Base-by-base conservation (phyloP, 1,284 basidiomycete species). In the Dichomitus squalens region DNA sequence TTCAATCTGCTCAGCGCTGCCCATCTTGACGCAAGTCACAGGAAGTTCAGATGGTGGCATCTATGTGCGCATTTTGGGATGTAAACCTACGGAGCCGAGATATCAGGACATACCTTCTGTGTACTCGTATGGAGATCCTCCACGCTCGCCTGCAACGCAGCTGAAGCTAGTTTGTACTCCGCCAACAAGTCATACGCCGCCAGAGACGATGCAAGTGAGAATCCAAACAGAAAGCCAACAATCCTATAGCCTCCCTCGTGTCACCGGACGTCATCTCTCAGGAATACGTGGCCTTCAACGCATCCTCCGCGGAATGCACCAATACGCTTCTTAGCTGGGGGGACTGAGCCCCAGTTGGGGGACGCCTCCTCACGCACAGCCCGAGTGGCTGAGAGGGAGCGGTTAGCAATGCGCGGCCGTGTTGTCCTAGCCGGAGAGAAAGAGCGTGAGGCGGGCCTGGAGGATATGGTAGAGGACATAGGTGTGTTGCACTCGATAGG, bases 151-250 rank as follows among this genome's bases (percentile, higher is more conserved):
- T 95, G 88, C 57, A 96, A 77, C 27, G 91, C 83, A 25, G 88
- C 87, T 4, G 90, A 92, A 7, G 95, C 93, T 50, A 84, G 78
- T 72, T 94, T 93, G 75, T 95, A 95, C 75, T 96, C 95, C 64
- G 96, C 91, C 51, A 96, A 77, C 25, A 97, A 78, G 70, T 93
- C 87, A 72, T 94, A 96, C 48, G 93, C 89, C 46, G 93, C 93
- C 67, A 90, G 86, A 0, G 90, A 87, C 1, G 92, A 89, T 7
- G 90, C 90, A 40, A 93, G 73, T 5, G 93, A 93, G 76, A 96
- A 95, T 0, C 94, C 94, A 67, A 95, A 85, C 43, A 96, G 75
- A 71, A 96, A 96, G 0, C 95, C 95, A 27, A 95, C 82, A 55
- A 96, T 86, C 49, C 93, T 95, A 27, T 3, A 27, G 21, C n/a